Evolutionary conservation across 139 green algal genomes (phyloP).

Genomic region (Coelastrella sp.): DNA sequence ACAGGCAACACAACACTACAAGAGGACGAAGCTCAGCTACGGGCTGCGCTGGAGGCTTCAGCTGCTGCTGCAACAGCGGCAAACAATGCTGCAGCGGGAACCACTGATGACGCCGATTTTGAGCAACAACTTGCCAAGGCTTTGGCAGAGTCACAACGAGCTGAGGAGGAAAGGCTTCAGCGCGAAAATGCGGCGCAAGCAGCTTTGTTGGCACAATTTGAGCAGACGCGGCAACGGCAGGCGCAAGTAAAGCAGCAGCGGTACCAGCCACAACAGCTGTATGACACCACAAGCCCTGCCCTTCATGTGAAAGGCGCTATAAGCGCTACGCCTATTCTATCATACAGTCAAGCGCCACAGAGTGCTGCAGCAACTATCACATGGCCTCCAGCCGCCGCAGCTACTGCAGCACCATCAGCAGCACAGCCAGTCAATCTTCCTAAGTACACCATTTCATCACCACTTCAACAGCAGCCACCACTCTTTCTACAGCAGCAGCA

Average conservation of each 20-base stretch:
- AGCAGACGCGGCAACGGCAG: neutral
- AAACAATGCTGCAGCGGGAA: neutral
- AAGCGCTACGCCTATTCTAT: neutral
- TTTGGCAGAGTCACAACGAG: slow-evolving; percentile 22
- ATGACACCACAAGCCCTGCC: neutral
- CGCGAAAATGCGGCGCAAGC: neutral
- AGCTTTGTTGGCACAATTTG: slow-evolving; percentile 12
- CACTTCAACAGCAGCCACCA: neutral
- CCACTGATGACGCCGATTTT: neutral
- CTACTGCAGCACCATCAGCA: slow-evolving; percentile 8
- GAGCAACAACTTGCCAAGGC: slow-evolving; percentile 10
- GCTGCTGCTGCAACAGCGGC: neutral
- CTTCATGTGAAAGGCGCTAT: neutral
- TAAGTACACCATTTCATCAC: neutral
- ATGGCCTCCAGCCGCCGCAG: neutral
- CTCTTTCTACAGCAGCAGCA: neutral
- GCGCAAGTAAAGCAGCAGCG: neutral
- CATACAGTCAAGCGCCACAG: neutral
- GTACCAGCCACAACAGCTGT: neutral
- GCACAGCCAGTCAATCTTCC: neutral
- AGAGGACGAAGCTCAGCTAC: neutral
- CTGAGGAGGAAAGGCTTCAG: slow-evolving; percentile 1
- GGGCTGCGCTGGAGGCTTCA: neutral
- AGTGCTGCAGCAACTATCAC: neutral
- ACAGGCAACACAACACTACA: neutral